These are phyloP conservation scores for Diaporthe australafricana DNA, from an alignment of 2,329 filamentous ascomycete species.

Conservation along the genomic window DNA sequence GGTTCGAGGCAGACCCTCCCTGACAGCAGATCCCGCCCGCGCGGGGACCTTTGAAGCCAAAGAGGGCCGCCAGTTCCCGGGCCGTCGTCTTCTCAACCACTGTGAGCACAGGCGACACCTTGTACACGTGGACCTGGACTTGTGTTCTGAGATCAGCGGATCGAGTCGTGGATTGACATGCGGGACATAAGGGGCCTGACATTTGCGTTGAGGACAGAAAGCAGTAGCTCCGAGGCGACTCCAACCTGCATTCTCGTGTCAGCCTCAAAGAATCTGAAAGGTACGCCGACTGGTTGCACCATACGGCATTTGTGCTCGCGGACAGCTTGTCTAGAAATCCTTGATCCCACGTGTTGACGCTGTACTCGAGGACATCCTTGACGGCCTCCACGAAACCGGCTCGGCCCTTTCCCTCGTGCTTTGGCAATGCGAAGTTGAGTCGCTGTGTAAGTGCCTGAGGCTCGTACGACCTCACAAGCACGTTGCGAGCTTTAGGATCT, in stretches of 20 bases:
- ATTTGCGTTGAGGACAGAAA: conserved; percentile 91
- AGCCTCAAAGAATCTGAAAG: background rate
- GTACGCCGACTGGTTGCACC: background rate
- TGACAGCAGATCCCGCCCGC: conserved; percentile 81
- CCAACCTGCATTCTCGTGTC: conserved; percentile 67
- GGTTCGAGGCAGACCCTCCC: conserved; percentile 86
- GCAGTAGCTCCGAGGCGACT: conserved; percentile 85
- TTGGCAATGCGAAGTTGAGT: conserved; percentile 69
- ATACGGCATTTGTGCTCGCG: conserved; percentile 82
- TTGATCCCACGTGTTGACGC: conserved; percentile 97
- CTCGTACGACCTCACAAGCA: conserved; percentile 70
- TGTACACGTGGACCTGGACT: conserved; percentile 82
- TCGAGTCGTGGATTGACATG: background rate
- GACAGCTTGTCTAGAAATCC: conserved; percentile 97
- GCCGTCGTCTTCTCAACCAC: conserved; percentile 88
- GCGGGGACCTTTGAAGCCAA: conserved; percentile 78
- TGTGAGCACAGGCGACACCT: conserved; percentile 88
- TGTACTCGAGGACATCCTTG: conserved; percentile 79
- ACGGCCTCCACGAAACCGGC: conserved; percentile 80
- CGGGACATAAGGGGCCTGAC: background rate
- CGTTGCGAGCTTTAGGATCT: conserved; percentile 57
- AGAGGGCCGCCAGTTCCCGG: conserved; percentile 76
- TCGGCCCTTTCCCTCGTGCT: conserved; percentile 68
- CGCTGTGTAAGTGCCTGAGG: conserved; percentile 68
- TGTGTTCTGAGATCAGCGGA: background rate